Evolutionary conservation across 208 protist genomes (phyloP), one percentile per base, ranked within the genome.

Genomic region (Crithidia expoeki): DNA sequence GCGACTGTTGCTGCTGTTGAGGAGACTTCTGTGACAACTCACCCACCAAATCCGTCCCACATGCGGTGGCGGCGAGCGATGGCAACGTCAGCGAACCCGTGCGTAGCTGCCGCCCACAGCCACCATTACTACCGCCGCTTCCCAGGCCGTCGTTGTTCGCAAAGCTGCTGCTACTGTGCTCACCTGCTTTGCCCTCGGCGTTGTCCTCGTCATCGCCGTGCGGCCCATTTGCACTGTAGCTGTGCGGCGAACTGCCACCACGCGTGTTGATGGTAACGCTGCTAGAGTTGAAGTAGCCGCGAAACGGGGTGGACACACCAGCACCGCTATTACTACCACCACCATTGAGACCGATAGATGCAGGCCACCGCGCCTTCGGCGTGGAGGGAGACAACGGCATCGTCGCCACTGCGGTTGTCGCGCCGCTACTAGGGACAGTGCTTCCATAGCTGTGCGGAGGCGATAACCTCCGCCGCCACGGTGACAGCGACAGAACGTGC

Each of bases 191-290:
- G 25, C 1, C 36, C 14, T 12, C 28, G 4, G 17, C 38, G 2
- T 42, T 32, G 42, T 55, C 46, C 33, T 53, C 23, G 30, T 25
- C 30, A 10, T 42, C 42, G 12, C 42, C 42, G 36, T 42, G 36
- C 6, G 36, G 10, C 36, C 10, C 36, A 42, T 12, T 42, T 9
- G 16, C n/a, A 17, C 42, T 47, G 42, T 19, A 47, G n/a, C 36
- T 42, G 36, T 42, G 36, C 19, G 47, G 21, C 47, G 23, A n/a
- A n/a, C 47, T 23, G 47, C 33, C 16, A 34, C 17, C 30, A 16
- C 61, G 47, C 3, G 61, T 67, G 47, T 67, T 47, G 61, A 67
- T 67, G 32, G 34, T 57, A 12, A 67, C 47, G 47, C 47, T 67
- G 23, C 47, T 57, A 0, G 46, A 67, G 61, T 23, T 44, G 34